phyloP scores from a whole-genome alignment of 2,329 filamentous ascomycete species.

The Fusarium penzigii region DNA sequence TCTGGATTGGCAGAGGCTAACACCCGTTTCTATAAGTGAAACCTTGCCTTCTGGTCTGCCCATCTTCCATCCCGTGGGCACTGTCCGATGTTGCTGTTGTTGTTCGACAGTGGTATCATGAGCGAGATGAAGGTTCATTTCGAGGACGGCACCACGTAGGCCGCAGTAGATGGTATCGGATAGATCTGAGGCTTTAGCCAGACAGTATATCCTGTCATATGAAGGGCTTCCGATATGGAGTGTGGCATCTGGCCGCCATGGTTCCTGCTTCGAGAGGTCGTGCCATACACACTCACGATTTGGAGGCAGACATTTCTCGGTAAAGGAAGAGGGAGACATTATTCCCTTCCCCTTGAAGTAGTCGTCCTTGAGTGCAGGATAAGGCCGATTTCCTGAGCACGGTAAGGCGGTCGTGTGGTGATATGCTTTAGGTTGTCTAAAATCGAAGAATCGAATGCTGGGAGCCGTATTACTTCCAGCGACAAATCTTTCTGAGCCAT shows the following conservation, averaged over 20 bases:
- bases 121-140: slow-evolving; percentile 38
- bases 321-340: slow-evolving; percentile 12
- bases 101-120: slow-evolving; percentile 17
- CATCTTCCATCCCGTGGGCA: slow-evolving; percentile 28
- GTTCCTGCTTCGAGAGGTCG: slow-evolving; percentile 40
- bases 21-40: slow-evolving; percentile 34
- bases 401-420: slow-evolving; percentile 49
- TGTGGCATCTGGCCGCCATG: slow-evolving; percentile 51
- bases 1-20: slow-evolving; percentile 26
- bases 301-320: slow-evolving; percentile 37
- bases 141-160: slow-evolving; percentile 48
- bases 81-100: slow-evolving; percentile 9
- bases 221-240: slow-evolving; percentile 43
- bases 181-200: slow-evolving; percentile 48
- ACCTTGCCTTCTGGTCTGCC: slow-evolving; percentile 21
- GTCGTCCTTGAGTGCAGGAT: slow-evolving; percentile 27
- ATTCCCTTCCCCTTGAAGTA: slow-evolving; percentile 8
- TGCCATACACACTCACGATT: slow-evolving; percentile 50
- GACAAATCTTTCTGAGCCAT: slow-evolving; percentile 53
- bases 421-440: slow-evolving; percentile 51
- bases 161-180: slow-evolving; percentile 53
- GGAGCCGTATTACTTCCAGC: slow-evolving; percentile 47
- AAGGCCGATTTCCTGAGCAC: slow-evolving; percentile 42
- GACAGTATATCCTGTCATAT: slow-evolving; percentile 43
- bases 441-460: slow-evolving; percentile 54